Evolutionary conservation across 2,329 filamentous ascomycete species (phyloP), one percentile per base, ranked within the genome.

Genomic region (Xylaria sp.): DNA sequence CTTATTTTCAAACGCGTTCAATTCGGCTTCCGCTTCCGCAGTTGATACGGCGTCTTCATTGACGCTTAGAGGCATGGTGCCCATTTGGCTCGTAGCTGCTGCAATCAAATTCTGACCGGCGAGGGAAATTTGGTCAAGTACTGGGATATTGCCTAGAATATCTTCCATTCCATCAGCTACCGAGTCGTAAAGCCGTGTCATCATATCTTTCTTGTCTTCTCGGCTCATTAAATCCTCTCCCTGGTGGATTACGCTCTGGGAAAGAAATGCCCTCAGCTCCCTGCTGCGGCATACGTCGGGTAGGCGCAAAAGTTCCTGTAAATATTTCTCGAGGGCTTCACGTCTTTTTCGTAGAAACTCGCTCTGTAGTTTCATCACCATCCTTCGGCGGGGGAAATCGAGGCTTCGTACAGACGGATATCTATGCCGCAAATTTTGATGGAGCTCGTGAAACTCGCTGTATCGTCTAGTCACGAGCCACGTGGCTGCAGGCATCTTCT

Each of bases 161-260:
- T 99, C 95, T 74, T 99, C 95, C 90, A 99, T 96, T 35, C 96
- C 95, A 73, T 99, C 95, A 0, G 94, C 92, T 21, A 99, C 94
- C 0, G 94, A 98, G 75, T 96, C 96, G 78, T 98, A 99, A 50
- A 99, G 88, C 4, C 95, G 89, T 0, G 92, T 93, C 67, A 99
- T 95, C 75, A 99, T 94, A 74, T 98, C 92, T 74, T 86, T 90
- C 76, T 91, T 91, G 70, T 87, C 87, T 57, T 90, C 87, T 6
- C 81, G 83, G 54, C 84, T 84, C 51, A 86, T 77, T 25, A 83
- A 69, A 57, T 85, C 80, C 58, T 88, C 84, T 17, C 85, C 84
- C 57, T 86, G 85, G 3, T 88, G 85, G 45, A 92, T 88, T 38
- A 92, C 92, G 62, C 92, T 92, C 70, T 95, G 94, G 0, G 94